Evolutionary conservation across 805 yeast species (phyloP), one percentile per base, ranked within the genome.

Genomic region (Hanseniaspora guilliermondii): DNA sequence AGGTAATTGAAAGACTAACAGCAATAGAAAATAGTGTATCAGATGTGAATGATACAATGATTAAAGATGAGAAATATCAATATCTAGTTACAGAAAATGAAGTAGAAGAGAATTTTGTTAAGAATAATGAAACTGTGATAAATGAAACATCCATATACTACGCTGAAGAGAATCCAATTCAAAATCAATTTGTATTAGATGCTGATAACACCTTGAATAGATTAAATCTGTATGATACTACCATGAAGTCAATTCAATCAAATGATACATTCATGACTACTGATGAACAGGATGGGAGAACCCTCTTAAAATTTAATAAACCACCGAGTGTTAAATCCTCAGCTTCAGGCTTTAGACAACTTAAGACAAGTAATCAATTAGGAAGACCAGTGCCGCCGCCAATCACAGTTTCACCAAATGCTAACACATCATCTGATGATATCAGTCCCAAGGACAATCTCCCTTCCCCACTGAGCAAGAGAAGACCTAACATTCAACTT

Each of bases 271-370:
- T 14, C 14, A 22, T 22, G 27, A 39, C 17, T 17, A 19, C 22
- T 11, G 36, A 44, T 19, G 17, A 30, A 6, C 22, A 44, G 9
- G 21, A 30, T 19, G n/a, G 17, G 4, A 32, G 16, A 11, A 44
- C 47, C 2, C 19, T 44, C 6, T 11, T 32, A 7, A 54, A 38
- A 24, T 42, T 54, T 16, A 37, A 48, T 19, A 54, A 54, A 37
- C 44, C 53, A 14, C 53, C 53, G 22, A 54, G 56, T 37, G 53
- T 48, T 2, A 54, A 54, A 42, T 54, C 56, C 2, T 54, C 56
- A 35, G 56, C 40, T 14, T 48, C 56, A n/a, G 53, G 32, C 14
- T 54, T 54, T 16, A 48, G 46, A 17, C 40, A 52, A 12, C 27
- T 36, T 2, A 53, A 41, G 25, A 40, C 37, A 16, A 22, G 47